Conservation (phyloP, 495 filamentous ascomycete species). For the Penicillium bovifimosum region DNA sequence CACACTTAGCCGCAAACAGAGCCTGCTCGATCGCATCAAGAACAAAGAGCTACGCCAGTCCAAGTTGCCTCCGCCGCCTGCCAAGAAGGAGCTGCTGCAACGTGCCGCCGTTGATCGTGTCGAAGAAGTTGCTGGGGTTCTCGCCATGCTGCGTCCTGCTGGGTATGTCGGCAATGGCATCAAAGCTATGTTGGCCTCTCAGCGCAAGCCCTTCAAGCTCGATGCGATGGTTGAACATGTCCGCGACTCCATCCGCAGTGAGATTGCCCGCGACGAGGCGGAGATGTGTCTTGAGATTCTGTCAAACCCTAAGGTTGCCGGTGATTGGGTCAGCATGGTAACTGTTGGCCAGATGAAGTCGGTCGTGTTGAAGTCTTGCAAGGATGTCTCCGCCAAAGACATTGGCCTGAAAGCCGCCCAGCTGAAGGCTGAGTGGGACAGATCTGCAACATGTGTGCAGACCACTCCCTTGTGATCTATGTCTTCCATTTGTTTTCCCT, state of each 20-base stretch:
- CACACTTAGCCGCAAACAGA: slow-evolving; percentile 33
- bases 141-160: slow-evolving; percentile 36
- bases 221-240: slow-evolving; percentile 37
- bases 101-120: slow-evolving; percentile 35
- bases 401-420: slow-evolving; percentile 33
- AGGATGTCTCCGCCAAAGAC: slow-evolving; percentile 36
- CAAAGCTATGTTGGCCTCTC: slow-evolving; percentile 28
- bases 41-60: slow-evolving; percentile 41
- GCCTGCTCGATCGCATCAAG: slow-evolving; percentile 42
- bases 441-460: slow-evolving; percentile 13
- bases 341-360: slow-evolving; percentile 37
- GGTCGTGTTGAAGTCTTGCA: slow-evolving; percentile 42
- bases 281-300: slow-evolving; percentile 41
- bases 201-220: slow-evolving; percentile 39
- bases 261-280: slow-evolving; percentile 37
- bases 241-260: slow-evolving; percentile 37
- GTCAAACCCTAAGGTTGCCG: slow-evolving; percentile 36
- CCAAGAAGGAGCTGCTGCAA: slow-evolving; percentile 37
- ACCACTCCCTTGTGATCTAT: slow-evolving; percentile 8
- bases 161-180: slow-evolving; percentile 31
- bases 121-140: slow-evolving; percentile 39
- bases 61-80: slow-evolving; percentile 39
- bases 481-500: slow-evolving; percentile 9
- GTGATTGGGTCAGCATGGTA: slow-evolving; percentile 41
- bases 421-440: slow-evolving; percentile 32